Percentiles rank a stretch among this genome's conserved stretches.
Evolutionary conservation across 2,329 filamentous ascomycete genomes (phyloP).

Genomic region (Knoxdaviesia proteae): DNA sequence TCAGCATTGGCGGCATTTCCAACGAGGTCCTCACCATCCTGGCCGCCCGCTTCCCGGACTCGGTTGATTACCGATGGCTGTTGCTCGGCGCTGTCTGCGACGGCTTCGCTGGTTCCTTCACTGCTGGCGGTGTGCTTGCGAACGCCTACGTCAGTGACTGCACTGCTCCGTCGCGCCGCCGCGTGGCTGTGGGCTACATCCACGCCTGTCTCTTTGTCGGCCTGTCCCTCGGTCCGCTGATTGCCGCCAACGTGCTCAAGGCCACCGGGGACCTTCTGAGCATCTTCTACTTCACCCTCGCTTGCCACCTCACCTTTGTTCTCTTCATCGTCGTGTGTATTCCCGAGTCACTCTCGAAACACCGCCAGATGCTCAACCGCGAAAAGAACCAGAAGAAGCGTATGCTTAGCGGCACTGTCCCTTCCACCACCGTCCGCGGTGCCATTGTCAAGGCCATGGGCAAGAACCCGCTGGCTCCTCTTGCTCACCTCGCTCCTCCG

Average conservation of each 20-base stretch:
- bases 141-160: slow-evolving; percentile 85
- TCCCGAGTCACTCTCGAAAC: slow-evolving; percentile 66
- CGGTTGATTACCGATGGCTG: slow-evolving; percentile 57
- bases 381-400: slow-evolving; percentile 31
- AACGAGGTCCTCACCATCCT: slow-evolving; percentile 61
- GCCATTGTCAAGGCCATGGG: slow-evolving; percentile 1
- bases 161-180: slow-evolving; percentile 57
- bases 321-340: slow-evolving; percentile 48
- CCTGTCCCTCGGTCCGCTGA: slow-evolving; percentile 67
- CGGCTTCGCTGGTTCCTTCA: slow-evolving; percentile 75
- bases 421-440: slow-evolving; percentile 5
- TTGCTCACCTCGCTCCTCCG: slow-evolving; percentile 32
- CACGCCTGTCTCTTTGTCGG: slow-evolving; percentile 77
- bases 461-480: slow-evolving; percentile 50
- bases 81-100: slow-evolving; percentile 60
- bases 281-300: slow-evolving; percentile 69
- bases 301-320: slow-evolving; percentile 54
- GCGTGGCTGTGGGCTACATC: slow-evolving; percentile 72
- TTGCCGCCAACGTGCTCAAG: slow-evolving; percentile 63
- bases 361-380: slow-evolving; percentile 47
- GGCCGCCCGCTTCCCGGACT: slow-evolving; percentile 53
- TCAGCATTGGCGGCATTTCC: slow-evolving; percentile 52
- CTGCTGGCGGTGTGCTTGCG: slow-evolving; percentile 51
- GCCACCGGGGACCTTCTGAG: slow-evolving; percentile 52
- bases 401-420: slow-evolving; percentile 10